phyloP scores from a whole-genome alignment of 257 asterid species.

The Echites panduratus region DNA sequence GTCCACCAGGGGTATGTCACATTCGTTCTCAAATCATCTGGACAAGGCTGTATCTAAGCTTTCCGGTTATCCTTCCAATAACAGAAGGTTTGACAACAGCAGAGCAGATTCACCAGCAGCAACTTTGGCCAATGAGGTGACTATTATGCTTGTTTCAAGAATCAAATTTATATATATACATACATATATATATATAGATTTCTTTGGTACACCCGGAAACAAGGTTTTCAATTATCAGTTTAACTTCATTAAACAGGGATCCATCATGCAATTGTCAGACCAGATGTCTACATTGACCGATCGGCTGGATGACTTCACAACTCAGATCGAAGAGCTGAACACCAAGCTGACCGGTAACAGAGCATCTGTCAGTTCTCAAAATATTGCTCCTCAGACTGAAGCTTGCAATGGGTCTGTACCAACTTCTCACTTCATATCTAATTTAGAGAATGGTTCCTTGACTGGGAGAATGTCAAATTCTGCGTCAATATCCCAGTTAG shows the following conservation, averaged over 20 bases:
- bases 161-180: neutral
- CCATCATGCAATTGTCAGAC: slow-evolving; percentile 69
- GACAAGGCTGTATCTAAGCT: slow-evolving; percentile 52
- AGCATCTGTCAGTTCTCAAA: slow-evolving; percentile 49
- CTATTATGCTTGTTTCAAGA: neutral
- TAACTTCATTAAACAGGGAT: slow-evolving; percentile 38
- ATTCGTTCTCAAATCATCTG: slow-evolving; percentile 66
- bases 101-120: slow-evolving; percentile 37
- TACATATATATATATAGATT: neutral
- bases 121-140: slow-evolving; percentile 51
- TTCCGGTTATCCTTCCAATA: slow-evolving; percentile 15
- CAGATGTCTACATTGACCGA: slow-evolving; percentile 76
- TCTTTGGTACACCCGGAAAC: no score
- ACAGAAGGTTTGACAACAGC: slow-evolving; percentile 48
- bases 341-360: slow-evolving; percentile 52
- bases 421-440: slow-evolving; percentile 75
- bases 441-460: slow-evolving; percentile 78
- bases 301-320: slow-evolving; percentile 88
- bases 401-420: slow-evolving; percentile 74
- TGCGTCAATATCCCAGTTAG: slow-evolving; percentile 63
- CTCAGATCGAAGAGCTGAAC: slow-evolving; percentile 66
- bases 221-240: neutral
- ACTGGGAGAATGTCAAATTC: slow-evolving; percentile 72
- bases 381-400: slow-evolving; percentile 45
- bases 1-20: slow-evolving; percentile 69